Base-by-base conservation (phyloP, 306 rosid species). In the Vigna mungo region DNA sequence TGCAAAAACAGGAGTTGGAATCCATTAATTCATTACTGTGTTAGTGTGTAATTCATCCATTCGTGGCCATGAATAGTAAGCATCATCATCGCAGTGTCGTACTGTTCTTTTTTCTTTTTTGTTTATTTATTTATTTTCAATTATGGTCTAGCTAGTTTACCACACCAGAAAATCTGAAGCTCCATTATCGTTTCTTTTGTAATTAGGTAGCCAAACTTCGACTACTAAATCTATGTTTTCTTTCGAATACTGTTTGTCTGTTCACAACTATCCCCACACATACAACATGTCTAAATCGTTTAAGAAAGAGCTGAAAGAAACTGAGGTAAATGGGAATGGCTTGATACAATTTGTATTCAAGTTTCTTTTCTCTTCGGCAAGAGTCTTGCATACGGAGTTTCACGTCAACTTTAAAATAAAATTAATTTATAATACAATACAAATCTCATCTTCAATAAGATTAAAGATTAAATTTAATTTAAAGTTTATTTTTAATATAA, bases 191-290 rank as follows among this genome's bases (percentile, higher is more conserved):
- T 53, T 54, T 68, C 9, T 30, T 66, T n/a, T 36, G 1, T 46
- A 23, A 62, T 75, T 75, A 48, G 79, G 39, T 63, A 18, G 71
- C 71, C 70, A 12, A 47, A 61, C 23, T 17, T 13, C 0, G 37
- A 61, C 46, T 34, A 8, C 13, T 61, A 11, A 47, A 46, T 15
- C 27, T 14, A 30, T 9, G 16, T 13, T 74, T 6, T 5, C 6
- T 44, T 18, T 25, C 44, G 41, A 39, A 58, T 39, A 56, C 43
- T 41, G 34, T 21, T 39, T 72, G 6, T 21, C 53, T 15, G 58
- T 39, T 36, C 36, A 36, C 46, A 52, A 34, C 27, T 34, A 25
- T 5, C 44, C 4, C 18, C 8, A 44, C 18, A 58, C 7, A 34
- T 4, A 3, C 4, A 32, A 32, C 36, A 30, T 30, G 0, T 32